A percentile compares a stretch with the other conserved stretches of the same genome.
phyloP scores from a whole-genome alignment of 106 monocot genomes.

The Cymbidium sinense region DNA sequence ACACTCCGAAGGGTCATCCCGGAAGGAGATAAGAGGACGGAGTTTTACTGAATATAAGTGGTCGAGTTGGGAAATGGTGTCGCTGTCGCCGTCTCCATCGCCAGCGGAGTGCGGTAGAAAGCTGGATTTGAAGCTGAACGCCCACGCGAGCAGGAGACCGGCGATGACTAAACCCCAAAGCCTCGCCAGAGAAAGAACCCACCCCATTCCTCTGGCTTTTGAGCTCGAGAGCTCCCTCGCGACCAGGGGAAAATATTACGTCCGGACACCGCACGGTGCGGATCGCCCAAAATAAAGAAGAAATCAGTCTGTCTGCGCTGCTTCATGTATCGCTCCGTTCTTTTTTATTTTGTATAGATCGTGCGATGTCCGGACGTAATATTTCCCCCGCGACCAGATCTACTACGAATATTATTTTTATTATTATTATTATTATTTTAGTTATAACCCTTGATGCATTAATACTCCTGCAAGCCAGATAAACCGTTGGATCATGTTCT shows the following conservation, averaged over 20 bases:
- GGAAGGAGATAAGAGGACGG: neutral
- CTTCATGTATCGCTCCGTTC: too few species aligned
- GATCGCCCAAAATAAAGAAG: too few species aligned
- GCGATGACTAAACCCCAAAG: constrained; percentile 37
- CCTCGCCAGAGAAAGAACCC: constrained; percentile 25
- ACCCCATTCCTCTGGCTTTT: constrained; percentile 17
- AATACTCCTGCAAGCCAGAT: neutral
- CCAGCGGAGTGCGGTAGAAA: constrained; percentile 32
- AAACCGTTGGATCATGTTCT: neutral
- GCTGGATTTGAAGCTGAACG: constrained; percentile 45
- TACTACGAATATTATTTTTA: too few species aligned
- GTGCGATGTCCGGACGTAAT: too few species aligned
- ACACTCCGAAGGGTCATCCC: neutral
- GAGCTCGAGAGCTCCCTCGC: neutral
- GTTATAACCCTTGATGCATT: too few species aligned
- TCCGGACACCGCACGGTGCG: too few species aligned
- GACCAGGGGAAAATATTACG: too few species aligned
- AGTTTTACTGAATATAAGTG: constrained; percentile 50
- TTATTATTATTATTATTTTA: too few species aligned
- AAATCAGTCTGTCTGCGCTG: too few species aligned
- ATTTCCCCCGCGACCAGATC: too few species aligned
- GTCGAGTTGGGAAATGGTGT: constrained; percentile 32
- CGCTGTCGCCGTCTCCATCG: neutral
- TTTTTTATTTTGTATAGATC: too few species aligned
- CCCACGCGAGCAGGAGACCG: constrained; percentile 46